These are phyloP conservation scores for Scutellaria baicalensis DNA, from an alignment of 257 asterid species.

Conservation along the genomic window DNA sequence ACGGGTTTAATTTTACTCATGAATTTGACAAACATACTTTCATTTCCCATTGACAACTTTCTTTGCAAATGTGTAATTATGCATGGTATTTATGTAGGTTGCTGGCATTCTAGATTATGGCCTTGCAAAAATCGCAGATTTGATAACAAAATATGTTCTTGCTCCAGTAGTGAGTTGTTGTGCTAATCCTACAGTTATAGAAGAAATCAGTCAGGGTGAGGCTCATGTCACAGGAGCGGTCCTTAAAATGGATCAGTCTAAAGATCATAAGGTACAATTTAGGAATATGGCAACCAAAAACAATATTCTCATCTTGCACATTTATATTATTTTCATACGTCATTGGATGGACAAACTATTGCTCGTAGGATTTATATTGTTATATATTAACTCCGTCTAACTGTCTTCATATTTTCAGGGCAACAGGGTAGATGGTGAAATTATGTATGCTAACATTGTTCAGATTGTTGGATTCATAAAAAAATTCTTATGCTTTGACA, in stretches of 20 bases:
- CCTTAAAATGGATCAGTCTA: constrained; percentile 56
- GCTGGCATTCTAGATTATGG: constrained; percentile 75
- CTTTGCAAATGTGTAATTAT: constrained; percentile 8
- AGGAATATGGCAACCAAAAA: neutral
- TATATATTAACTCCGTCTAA: constrained; percentile 4
- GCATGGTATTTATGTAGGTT: constrained; percentile 45
- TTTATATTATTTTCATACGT: neutral
- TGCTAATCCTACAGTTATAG: constrained; percentile 41
- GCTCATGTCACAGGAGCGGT: constrained; percentile 37
- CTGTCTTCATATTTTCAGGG: constrained; percentile 34
- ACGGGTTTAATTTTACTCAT: neutral
- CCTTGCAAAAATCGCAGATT: constrained; percentile 79
- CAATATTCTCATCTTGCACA: neutral
- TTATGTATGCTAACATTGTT: constrained; percentile 54
- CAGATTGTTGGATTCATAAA: constrained; percentile 48
- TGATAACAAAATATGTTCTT: constrained; percentile 53
- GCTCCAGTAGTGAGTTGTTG: constrained; percentile 46
- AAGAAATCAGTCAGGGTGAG: constrained; percentile 29
- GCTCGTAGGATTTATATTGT: neutral
- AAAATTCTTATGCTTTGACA: constrained; percentile 53
- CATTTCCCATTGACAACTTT: neutral
- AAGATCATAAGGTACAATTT: constrained; percentile 43
- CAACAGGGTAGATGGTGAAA: constrained; percentile 51
- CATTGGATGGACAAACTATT: neutral
- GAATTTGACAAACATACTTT: neutral